A percentile compares a stretch with the other conserved stretches of the same genome.
phyloP scores from a whole-genome alignment of 1,284 basidiomycete species.

The Tetrapyrgos nigripes region DNA sequence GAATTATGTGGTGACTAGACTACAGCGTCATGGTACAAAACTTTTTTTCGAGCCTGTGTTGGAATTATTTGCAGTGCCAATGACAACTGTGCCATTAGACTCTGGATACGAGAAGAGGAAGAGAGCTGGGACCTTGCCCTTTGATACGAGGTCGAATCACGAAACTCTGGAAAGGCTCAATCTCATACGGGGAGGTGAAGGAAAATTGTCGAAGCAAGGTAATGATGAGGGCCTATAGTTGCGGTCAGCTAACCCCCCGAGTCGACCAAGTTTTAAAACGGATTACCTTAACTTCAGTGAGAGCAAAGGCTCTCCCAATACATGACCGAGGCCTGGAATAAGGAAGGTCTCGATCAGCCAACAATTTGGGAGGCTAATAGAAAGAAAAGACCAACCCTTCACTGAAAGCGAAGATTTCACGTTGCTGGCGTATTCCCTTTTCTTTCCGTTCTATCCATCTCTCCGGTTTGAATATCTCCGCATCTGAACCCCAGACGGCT shows the following conservation, averaged over 20 bases:
- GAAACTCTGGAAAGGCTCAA: constrained; percentile 67
- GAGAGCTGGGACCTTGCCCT: constrained; percentile 56
- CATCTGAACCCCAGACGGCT: constrained; percentile 62
- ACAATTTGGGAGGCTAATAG: neutral
- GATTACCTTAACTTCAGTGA: constrained; percentile 62
- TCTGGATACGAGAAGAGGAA: constrained; percentile 56
- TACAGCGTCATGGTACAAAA: too few species aligned
- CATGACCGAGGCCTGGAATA: constrained; percentile 56
- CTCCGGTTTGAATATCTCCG: constrained; percentile 58
- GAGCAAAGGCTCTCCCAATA: constrained; percentile 60
- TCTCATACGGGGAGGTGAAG: constrained; percentile 52
- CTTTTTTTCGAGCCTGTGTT: too few species aligned
- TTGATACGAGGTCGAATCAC: constrained; percentile 63
- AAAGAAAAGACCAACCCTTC: constrained; percentile 47
- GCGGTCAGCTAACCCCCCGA: neutral
- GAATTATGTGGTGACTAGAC: too few species aligned
- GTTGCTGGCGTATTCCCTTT: constrained; percentile 35
- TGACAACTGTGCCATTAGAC: constrained; percentile 26
- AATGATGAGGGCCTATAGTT: constrained; percentile 47
- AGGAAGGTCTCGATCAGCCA: constrained; percentile 8
- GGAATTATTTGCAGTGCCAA: too few species aligned
- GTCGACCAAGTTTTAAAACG: constrained; percentile 10
- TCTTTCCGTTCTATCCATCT: constrained; percentile 57
- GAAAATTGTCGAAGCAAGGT: constrained; percentile 58
- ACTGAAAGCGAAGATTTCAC: constrained; percentile 61